phyloP scores from a whole-genome alignment of 2,329 filamentous ascomycete species.

The Penicillium hesseltinei region DNA sequence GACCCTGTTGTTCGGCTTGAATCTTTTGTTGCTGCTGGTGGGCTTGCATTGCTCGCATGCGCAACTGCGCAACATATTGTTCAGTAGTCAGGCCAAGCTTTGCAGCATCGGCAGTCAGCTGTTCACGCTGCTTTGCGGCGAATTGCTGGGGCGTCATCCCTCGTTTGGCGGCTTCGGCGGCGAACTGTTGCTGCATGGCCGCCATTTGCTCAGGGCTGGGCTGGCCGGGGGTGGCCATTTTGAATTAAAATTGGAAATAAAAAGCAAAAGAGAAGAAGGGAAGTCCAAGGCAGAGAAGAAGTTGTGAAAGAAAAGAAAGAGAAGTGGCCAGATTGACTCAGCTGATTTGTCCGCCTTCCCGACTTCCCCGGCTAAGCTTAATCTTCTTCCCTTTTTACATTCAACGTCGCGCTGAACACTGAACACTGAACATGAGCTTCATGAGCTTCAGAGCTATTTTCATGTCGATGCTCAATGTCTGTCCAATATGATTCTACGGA shows the following conservation, averaged over 20 bases:
- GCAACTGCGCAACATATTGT: slow-evolving; percentile 47
- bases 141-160: slow-evolving; percentile 86
- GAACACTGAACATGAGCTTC: not conserved
- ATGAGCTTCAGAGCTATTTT: not conserved
- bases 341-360: slow-evolving; percentile 24
- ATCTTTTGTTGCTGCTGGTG: slow-evolving; percentile 38
- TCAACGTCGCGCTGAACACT: not conserved
- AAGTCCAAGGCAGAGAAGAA: not conserved
- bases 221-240: slow-evolving; percentile 46
- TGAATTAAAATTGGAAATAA: slow-evolving; percentile 6
- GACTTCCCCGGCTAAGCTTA: slow-evolving; percentile 9
- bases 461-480: slow-evolving; percentile 37
- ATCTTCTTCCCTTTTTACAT: not conserved
- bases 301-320: slow-evolving; percentile 15
- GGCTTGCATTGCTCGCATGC: slow-evolving; percentile 49
- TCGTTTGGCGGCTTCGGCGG: slow-evolving; percentile 75
- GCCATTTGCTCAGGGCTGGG: slow-evolving; percentile 79
- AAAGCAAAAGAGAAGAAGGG: not conserved
- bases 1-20: slow-evolving; percentile 33
- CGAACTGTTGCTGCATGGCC: slow-evolving; percentile 78
- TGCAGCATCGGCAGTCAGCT: slow-evolving; percentile 47
- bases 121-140: slow-evolving; percentile 58
- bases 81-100: slow-evolving; percentile 54
- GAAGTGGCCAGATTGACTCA: slow-evolving; percentile 32
- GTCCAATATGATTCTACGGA: slow-evolving; percentile 42